phyloP scores from a whole-genome alignment of 768 basidiomycete genomes.

The Leccinum boreale region DNA sequence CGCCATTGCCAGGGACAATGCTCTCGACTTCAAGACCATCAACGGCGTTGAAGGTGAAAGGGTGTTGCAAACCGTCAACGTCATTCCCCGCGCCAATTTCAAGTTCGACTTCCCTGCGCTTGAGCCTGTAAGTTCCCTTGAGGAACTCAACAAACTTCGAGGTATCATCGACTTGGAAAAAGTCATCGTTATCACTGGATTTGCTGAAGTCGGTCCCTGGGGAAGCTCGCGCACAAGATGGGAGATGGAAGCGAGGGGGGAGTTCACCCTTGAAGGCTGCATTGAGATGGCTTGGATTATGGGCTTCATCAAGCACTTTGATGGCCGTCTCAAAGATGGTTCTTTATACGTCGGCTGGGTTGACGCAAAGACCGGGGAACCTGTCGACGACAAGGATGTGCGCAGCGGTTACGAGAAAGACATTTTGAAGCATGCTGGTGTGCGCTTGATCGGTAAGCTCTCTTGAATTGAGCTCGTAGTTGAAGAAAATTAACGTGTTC shows the following conservation, averaged over 20 bases:
- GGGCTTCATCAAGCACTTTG: constrained; percentile 98
- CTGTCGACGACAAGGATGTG: constrained; percentile 97
- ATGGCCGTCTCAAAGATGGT: constrained; percentile 92
- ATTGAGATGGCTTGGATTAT: constrained; percentile 99
- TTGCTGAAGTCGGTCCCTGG: constrained; percentile 98
- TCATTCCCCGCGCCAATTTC: constrained; percentile 98
- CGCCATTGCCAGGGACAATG: constrained; percentile 89
- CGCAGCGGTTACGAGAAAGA: constrained; percentile 93
- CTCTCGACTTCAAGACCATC: constrained; percentile 90
- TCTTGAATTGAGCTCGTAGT: background rate
- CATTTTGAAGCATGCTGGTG: constrained; percentile 85
- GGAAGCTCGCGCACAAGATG: constrained; percentile 96
- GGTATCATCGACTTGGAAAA: constrained; percentile 94
- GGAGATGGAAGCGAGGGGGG: constrained; percentile 99
- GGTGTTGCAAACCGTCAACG: constrained; percentile 86
- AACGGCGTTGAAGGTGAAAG: constrained; percentile 92
- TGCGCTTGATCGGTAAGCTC: constrained; percentile 86
- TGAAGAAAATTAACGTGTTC: constrained; percentile 10
- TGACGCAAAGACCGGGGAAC: constrained; percentile 87
- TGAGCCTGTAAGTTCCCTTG: constrained; percentile 66
- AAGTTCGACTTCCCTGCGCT: constrained; percentile 89
- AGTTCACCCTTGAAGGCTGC: constrained; percentile 95
- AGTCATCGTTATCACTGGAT: constrained; percentile 94
- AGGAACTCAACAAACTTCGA: constrained; percentile 73
- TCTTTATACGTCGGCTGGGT: constrained; percentile 98